These are phyloP conservation scores for Penicillium sp. DNA, from an alignment of 2,329 filamentous ascomycete genomes.

Conservation along the genomic window DNA sequence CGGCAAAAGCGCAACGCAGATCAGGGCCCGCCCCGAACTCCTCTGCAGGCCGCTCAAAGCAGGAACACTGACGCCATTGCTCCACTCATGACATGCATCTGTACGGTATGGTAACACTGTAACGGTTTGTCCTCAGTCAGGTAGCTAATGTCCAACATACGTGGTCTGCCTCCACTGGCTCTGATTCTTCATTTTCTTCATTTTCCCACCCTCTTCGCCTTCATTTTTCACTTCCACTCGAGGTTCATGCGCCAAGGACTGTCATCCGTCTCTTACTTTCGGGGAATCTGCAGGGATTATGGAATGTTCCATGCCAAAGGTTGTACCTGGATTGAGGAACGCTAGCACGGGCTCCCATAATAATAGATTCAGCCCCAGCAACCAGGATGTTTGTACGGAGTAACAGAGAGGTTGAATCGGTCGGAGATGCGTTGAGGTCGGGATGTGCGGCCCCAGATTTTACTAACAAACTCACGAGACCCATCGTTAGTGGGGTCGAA, in stretches of 20 bases:
- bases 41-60: slow-evolving; percentile 25
- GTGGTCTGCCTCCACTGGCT: slow-evolving; percentile 8
- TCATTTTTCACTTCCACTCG: background rate
- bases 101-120: slow-evolving; percentile 9
- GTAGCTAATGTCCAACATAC: background rate
- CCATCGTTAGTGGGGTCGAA: slow-evolving; percentile 21
- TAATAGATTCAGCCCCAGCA: slow-evolving; percentile 7
- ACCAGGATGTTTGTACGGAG: slow-evolving; percentile 2
- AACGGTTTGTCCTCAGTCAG: background rate
- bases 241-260: background rate
- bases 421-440: slow-evolving; percentile 14
- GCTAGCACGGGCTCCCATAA: background rate
- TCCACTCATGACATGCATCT: slow-evolving; percentile 20
- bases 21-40: slow-evolving; percentile 24
- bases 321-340: slow-evolving; percentile 9
- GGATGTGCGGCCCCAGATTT: slow-evolving; percentile 29
- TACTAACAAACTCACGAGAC: slow-evolving; percentile 27
- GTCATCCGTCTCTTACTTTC: background rate
- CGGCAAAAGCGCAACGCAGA: slow-evolving; percentile 14
- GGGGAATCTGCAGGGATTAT: slow-evolving; percentile 19
- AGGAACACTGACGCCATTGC: slow-evolving; percentile 27
- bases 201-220: background rate
- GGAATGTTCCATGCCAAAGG: slow-evolving; percentile 16
- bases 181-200: background rate
- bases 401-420: too few species aligned